Conservation (phyloP, 2,329 filamentous ascomycete species). For the Waltergamsia citrina region DNA sequence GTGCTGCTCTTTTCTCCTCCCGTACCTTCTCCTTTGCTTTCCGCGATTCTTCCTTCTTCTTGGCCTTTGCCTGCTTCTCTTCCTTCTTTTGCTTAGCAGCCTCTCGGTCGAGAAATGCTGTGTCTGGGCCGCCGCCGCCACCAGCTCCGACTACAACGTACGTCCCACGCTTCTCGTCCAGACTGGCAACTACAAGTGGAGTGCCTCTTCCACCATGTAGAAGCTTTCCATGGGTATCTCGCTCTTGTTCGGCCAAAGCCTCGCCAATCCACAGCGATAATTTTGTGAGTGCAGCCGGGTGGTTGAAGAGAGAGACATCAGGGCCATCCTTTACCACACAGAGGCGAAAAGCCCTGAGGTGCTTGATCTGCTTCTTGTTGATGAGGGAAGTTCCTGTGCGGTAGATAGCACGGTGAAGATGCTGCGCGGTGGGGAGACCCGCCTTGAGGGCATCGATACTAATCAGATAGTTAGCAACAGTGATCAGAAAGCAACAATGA, state of each 20-base stretch:
- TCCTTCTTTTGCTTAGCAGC: slow-evolving; percentile 53
- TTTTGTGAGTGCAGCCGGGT: slow-evolving; percentile 87
- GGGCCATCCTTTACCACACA: slow-evolving; percentile 93
- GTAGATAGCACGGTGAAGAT: slow-evolving; percentile 85
- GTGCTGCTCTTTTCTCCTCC: slow-evolving; percentile 53
- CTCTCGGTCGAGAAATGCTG: slow-evolving; percentile 58
- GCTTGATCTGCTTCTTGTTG: slow-evolving; percentile 87
- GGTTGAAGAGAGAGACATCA: slow-evolving; percentile 83
- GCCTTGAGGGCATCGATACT: slow-evolving; percentile 69
- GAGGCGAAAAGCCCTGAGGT: slow-evolving; percentile 87
- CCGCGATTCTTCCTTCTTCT: slow-evolving; percentile 49
- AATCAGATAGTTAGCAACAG: slow-evolving; percentile 5
- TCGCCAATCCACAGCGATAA: slow-evolving; percentile 91
- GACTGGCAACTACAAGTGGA: slow-evolving; percentile 79
- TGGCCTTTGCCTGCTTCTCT: slow-evolving; percentile 54
- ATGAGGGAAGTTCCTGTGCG: slow-evolving; percentile 86
- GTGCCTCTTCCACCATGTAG: slow-evolving; percentile 63
- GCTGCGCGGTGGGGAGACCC: slow-evolving; percentile 74
- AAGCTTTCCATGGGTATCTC: slow-evolving; percentile 60
- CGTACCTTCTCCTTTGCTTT: slow-evolving; percentile 47
- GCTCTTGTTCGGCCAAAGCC: slow-evolving; percentile 82
- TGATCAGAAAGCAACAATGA: neutral
- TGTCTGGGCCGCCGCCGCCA: slow-evolving; percentile 70
- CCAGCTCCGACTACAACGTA: slow-evolving; percentile 93
- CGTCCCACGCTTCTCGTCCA: slow-evolving; percentile 78